These are phyloP conservation scores for Fusarium subglutinans DNA, from an alignment of 2,329 filamentous ascomycete species.

Conservation along the genomic window DNA sequence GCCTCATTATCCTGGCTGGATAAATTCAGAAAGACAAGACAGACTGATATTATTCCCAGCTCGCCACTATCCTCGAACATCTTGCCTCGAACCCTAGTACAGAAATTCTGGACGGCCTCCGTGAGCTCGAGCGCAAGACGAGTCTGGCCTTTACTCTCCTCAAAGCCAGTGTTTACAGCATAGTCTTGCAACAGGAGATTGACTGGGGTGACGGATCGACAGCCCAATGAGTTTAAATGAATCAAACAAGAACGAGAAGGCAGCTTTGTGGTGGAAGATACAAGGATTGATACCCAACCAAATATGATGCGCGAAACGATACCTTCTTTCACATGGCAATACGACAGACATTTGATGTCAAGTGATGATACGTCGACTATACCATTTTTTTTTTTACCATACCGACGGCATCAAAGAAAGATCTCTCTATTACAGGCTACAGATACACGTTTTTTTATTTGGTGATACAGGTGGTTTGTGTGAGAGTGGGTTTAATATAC, in stretches of 20 bases:
- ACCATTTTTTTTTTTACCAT: conserved; percentile 2
- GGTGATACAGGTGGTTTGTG: conserved; percentile 35
- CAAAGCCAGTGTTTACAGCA: conserved; percentile 98
- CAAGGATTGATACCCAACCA: conserved; percentile 33
- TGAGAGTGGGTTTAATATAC: conserved; percentile 59
- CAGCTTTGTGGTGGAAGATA: neutral
- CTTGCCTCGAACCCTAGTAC: conserved; percentile 77
- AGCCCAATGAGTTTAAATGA: conserved; percentile 39
- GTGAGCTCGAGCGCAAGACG: conserved; percentile 92
- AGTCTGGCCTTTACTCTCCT: conserved; percentile 93
- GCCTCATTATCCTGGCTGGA: neutral
- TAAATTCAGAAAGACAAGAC: neutral
- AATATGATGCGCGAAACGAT: conserved; percentile 27
- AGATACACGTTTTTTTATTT: conserved; percentile 34
- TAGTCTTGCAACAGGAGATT: conserved; percentile 97
- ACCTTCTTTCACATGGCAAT: neutral
- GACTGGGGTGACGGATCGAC: conserved; percentile 69
- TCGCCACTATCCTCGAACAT: conserved; percentile 67
- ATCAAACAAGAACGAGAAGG: neutral
- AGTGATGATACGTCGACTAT: conserved; percentile 23
- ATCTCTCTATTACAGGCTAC: conserved; percentile 38
- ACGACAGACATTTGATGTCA: conserved; percentile 20
- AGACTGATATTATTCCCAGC: conserved; percentile 49
- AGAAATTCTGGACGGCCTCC: conserved; percentile 84
- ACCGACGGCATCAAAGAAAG: conserved; percentile 8